A percentile compares a stretch with the other conserved stretches of the same genome.
phyloP scores from a whole-genome alignment of 371 early-diverging fungal species.

The Nematocida ironsii region DNA sequence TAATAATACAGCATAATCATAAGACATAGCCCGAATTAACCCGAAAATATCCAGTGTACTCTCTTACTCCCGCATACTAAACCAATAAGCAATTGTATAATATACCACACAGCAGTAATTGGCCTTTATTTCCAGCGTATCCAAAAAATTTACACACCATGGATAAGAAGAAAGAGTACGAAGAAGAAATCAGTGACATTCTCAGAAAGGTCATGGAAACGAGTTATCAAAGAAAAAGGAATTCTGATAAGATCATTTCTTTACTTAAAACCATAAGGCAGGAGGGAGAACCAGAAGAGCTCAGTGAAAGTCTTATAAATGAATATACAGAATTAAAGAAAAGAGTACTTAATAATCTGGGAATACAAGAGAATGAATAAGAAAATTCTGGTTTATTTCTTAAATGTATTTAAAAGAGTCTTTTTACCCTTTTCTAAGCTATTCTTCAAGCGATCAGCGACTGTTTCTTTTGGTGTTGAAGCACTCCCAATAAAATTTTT shows the following conservation, averaged over 20 bases:
- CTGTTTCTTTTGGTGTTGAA: conserved; percentile 17
- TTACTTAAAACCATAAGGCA: conserved; percentile 31
- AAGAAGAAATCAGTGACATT: conserved; percentile 49
- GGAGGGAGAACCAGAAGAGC: background rate
- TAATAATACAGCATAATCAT: no score
- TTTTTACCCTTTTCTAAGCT: conserved; percentile 54
- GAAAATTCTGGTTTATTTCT: conserved; percentile 4
- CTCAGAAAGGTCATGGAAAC: conserved; percentile 48
- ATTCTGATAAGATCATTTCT: conserved; percentile 24
- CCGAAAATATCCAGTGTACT: no score
- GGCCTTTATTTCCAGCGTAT: background rate
- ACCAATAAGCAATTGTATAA: no score
- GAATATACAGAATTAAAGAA: conserved; percentile 29
- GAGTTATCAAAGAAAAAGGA: conserved; percentile 53
- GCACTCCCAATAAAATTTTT: conserved; percentile 50
- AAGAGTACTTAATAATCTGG: conserved; percentile 16
- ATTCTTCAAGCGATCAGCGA: conserved; percentile 34
- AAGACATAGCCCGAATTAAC: no score
- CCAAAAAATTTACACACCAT: conserved; percentile 37
- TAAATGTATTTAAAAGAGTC: conserved; percentile 22
- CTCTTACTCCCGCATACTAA: no score
- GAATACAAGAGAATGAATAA: background rate
- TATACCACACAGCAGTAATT: no score
- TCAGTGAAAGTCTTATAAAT: conserved; percentile 4
- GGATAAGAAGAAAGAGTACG: conserved; percentile 58